phyloP scores from a whole-genome alignment of 148 eudicot species.

The Persicaria tinctoria region DNA sequence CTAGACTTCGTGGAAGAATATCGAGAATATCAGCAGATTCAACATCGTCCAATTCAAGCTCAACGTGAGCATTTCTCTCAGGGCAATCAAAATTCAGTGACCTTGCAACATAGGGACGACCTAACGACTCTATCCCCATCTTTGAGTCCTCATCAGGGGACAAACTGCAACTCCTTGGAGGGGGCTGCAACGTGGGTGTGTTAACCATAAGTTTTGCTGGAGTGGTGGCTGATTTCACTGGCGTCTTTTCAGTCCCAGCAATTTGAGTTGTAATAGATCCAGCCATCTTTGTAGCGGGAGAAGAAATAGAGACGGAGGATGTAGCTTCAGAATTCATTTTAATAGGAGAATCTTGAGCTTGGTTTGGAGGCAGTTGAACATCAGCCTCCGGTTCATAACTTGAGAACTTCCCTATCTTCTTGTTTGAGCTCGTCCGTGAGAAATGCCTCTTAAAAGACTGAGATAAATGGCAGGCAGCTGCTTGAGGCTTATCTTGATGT shows the following conservation, averaged over 20 bases:
- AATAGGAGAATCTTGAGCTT: not conserved
- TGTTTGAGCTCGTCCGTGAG: conserved; percentile 21
- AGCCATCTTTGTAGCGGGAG: not conserved
- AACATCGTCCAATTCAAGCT: conserved; percentile 26
- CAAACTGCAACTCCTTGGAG: conserved; percentile 44
- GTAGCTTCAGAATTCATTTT: not conserved
- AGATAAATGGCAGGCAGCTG: conserved; percentile 52
- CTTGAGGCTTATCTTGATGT: not conserved
- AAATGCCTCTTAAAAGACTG: conserved; percentile 44
- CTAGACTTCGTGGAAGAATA: conserved; percentile 54
- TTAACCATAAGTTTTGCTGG: conserved; percentile 33
- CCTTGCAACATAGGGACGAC: conserved; percentile 47
- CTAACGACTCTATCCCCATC: conserved; percentile 29
- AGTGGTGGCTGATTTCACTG: conserved; percentile 19
- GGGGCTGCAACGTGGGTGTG: conserved; percentile 46
- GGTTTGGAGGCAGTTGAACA: not conserved
- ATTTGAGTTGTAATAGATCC: conserved; percentile 26
- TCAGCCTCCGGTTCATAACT: not conserved
- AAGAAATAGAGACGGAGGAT: not conserved
- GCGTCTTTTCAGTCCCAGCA: conserved; percentile 17
- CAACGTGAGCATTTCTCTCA: conserved; percentile 25
- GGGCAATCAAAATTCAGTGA: conserved; percentile 56
- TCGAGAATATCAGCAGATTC: conserved; percentile 41
- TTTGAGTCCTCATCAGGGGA: conserved; percentile 36
- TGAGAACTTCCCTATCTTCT: conserved; percentile 8